phyloP scores from a whole-genome alignment of 2,329 filamentous ascomycete genomes.

The Spiromastix sp. region DNA sequence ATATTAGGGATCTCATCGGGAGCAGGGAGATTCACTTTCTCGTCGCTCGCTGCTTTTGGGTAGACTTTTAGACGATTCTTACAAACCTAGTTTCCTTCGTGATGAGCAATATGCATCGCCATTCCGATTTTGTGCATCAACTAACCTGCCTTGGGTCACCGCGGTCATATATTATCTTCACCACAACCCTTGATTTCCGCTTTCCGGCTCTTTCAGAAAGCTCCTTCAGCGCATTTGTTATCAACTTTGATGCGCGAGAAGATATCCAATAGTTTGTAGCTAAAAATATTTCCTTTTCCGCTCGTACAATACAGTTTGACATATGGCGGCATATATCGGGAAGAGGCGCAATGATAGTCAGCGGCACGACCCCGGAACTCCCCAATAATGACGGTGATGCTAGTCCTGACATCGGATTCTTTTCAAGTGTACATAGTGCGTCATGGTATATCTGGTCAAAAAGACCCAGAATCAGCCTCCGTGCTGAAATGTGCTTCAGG shows the following conservation, averaged over 20 bases:
- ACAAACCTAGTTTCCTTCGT: constrained; percentile 28
- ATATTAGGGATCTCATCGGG: constrained; percentile 59
- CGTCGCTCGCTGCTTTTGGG: constrained; percentile 47
- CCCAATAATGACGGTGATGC: constrained; percentile 52
- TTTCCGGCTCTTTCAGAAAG: constrained; percentile 54
- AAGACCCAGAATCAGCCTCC: too few relatives aligned
- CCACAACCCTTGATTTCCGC: constrained; percentile 47
- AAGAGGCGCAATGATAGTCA: constrained; percentile 59
- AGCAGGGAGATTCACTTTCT: constrained; percentile 50
- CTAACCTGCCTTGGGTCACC: constrained; percentile 51
- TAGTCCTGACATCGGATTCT: constrained; percentile 33
- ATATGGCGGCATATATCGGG: constrained; percentile 65
- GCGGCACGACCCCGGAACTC: constrained; percentile 52
- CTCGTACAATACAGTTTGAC: constrained; percentile 63
- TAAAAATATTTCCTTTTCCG: constrained; percentile 61
- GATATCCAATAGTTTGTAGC: constrained; percentile 69
- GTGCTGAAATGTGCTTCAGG: too few relatives aligned
- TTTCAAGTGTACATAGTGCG: constrained; percentile 38
- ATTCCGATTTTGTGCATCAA: neutral
- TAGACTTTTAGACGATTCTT: constrained; percentile 55
- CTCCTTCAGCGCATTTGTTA: constrained; percentile 59
- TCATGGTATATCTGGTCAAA: constrained; percentile 51
- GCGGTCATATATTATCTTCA: constrained; percentile 68
- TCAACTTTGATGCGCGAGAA: constrained; percentile 55
- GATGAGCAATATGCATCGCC: constrained; percentile 1